phyloP scores from a whole-genome alignment of 1,139 yeast species.

The Diutina neorugosa region DNA sequence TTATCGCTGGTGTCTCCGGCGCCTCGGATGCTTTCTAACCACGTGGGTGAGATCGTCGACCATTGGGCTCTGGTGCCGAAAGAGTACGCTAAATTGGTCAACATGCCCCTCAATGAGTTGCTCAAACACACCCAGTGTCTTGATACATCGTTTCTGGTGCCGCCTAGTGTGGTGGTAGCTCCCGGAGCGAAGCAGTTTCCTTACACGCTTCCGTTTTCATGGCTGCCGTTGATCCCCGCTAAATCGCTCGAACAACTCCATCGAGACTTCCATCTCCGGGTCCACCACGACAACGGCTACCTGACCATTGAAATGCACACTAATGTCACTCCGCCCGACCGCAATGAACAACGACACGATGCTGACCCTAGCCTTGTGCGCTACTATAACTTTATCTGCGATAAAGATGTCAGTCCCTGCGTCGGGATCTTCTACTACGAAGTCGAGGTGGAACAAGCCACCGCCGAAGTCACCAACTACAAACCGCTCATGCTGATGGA shows the following conservation, averaged over 20 bases:
- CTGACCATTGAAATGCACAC: conserved; percentile 5
- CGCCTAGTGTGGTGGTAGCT: conserved; percentile 8
- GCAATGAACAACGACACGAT: neutral
- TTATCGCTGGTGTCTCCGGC: neutral
- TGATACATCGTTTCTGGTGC: conserved; percentile 7
- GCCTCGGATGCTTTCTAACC: neutral
- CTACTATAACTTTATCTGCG: conserved; percentile 9
- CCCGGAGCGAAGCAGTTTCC: neutral
- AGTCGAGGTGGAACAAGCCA: conserved; percentile 9
- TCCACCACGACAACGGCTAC: neutral
- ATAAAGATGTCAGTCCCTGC: conserved; percentile 7
- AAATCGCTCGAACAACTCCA: conserved; percentile 14
- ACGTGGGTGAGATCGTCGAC: conserved; percentile 5
- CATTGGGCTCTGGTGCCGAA: conserved; percentile 9
- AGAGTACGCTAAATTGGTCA: conserved; percentile 14
- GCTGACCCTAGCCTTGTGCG: conserved; percentile 1
- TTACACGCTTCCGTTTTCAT: conserved; percentile 23
- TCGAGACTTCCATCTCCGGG: conserved; percentile 8
- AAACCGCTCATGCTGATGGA: conserved; percentile 22
- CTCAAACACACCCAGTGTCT: conserved; percentile 14
- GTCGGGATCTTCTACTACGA: conserved; percentile 11
- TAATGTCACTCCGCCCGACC: conserved; percentile 16
- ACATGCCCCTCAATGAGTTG: conserved; percentile 17
- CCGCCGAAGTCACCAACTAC: conserved; percentile 18
- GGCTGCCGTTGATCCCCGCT: conserved; percentile 26